Percentiles rank a stretch among this genome's conserved stretches.
Evolutionary conservation across 306 rosid species (phyloP).

Genomic region (Acacia melanoxylon): DNA sequence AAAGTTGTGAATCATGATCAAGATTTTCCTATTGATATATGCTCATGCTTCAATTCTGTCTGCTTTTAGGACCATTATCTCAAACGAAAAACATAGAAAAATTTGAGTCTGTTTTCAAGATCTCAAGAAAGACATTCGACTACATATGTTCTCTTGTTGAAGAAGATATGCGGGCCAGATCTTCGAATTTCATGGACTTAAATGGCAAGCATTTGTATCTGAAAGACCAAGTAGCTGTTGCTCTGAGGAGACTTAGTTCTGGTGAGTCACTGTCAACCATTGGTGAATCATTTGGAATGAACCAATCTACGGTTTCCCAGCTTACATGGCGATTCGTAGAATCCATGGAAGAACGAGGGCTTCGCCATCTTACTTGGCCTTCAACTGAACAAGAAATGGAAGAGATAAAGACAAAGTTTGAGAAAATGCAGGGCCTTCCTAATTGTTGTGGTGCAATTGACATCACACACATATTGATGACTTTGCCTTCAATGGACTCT

Average conservation of each 20-base stretch:
- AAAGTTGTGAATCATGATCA: not conserved
- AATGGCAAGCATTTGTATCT: slow-evolving; percentile 63
- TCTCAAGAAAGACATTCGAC: slow-evolving; percentile 80
- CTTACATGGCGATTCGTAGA: slow-evolving; percentile 89
- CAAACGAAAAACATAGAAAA: slow-evolving; percentile 47
- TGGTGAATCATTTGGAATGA: slow-evolving; percentile 71
- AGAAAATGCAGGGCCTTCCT: slow-evolving; percentile 65
- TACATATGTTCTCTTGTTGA: slow-evolving; percentile 83
- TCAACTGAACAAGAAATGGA: slow-evolving; percentile 65
- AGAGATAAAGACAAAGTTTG: slow-evolving; percentile 64
- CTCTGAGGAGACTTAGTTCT: slow-evolving; percentile 87
- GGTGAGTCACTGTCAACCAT: slow-evolving; percentile 75
- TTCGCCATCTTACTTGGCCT: slow-evolving; percentile 82
- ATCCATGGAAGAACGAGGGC: slow-evolving; percentile 86
- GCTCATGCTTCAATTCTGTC: slow-evolving; percentile 22
- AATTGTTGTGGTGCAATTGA: slow-evolving; percentile 91
- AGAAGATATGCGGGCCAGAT: slow-evolving; percentile 63
- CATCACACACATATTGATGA: slow-evolving; percentile 83
- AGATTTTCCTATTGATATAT: slow-evolving; percentile 7
- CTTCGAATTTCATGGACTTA: slow-evolving; percentile 46
- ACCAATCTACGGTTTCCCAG: slow-evolving; percentile 84
- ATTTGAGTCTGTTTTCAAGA: slow-evolving; percentile 77
- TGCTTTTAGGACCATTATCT: slow-evolving; percentile 66
- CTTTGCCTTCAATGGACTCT: slow-evolving; percentile 62
- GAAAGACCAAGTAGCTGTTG: slow-evolving; percentile 85